These are phyloP conservation scores for Eragrostis nindensis DNA, from an alignment of 176 grass and related monocot species.

Conservation along the genomic window DNA sequence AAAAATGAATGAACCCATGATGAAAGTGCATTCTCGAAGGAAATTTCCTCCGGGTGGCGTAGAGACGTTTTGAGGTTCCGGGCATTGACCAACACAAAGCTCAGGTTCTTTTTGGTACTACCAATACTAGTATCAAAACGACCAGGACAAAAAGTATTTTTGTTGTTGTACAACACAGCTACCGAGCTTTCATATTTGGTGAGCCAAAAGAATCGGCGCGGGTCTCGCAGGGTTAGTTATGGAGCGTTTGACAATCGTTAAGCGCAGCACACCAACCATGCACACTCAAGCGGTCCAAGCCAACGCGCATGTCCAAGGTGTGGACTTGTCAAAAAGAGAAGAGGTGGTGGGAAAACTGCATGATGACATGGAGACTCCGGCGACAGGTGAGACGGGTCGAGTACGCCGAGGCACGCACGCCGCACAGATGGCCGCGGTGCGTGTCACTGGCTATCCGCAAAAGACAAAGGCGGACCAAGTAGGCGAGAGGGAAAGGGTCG, in stretches of 20 bases:
- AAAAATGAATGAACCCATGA: background rate
- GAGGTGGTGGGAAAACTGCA: background rate
- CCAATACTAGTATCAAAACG: background rate
- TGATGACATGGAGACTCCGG: background rate
- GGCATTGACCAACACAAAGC: conserved; percentile 16
- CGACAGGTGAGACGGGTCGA: background rate
- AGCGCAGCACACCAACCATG: background rate
- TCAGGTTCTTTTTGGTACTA: background rate
- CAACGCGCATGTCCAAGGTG: background rate
- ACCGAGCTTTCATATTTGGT: conserved; percentile 14
- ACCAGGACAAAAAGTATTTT: background rate
- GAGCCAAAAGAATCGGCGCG: background rate
- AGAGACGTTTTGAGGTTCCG: background rate
- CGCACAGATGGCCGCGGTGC: background rate
- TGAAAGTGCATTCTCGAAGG: background rate
- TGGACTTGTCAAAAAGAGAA: conserved; percentile 38
- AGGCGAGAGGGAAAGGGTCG: too few species aligned
- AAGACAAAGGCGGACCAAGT: background rate
- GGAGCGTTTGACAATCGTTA: background rate
- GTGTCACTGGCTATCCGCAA: background rate
- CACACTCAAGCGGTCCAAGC: background rate
- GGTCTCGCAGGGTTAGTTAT: conserved; percentile 31
- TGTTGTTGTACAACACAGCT: background rate
- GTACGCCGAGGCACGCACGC: background rate
- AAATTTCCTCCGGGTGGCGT: background rate